Evolutionary conservation across 306 rosid genomes (phyloP), one percentile per base, ranked within the genome.

Genomic region (Rosa rugosa): DNA sequence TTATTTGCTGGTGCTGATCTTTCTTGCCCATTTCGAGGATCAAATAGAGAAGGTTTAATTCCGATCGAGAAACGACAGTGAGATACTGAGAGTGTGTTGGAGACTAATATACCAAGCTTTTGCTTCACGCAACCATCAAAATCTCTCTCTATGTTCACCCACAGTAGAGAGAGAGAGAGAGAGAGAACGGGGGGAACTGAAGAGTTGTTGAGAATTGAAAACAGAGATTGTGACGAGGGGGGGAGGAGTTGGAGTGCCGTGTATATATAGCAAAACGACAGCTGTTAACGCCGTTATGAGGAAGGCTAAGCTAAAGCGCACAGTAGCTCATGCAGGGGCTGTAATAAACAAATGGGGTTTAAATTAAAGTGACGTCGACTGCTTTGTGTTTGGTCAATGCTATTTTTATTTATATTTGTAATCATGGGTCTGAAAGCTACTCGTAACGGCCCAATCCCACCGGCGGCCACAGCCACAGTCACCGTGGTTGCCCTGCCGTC

Each of bases 21-120:
- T 90, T 95, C 90, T 87, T 92, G 53, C 96, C 99, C 99, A 95
- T 95, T 83, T 84, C 84, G 78, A 88, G 20, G 62, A 63, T 9
- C n/a, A 12, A 36, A 50, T 0, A 23, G 59, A 60, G 31, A 2
- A 9, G 27, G 62, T 25, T 16, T 12, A 13, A 11, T 18, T 38
- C 87, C 86, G 31, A 27, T 27, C 31, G 50, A 84, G 86, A 42
- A 83, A 80, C 67, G 49, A 53, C 62, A 34, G 17, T 22, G 14
- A 38, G 49, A 67, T 31, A 31, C 41, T 63, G 71, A 66, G 25
- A 40, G 25, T 4, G 27, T 67, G 71, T 17, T 9, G 25, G 54
- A 71, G 67, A 76, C 87, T 82, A 79, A 74, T 90, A 90, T 91
- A 66, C 96, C 92, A 88, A 79, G 73, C 97, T 95, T 91, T 86